A percentile compares a stretch with the other conserved stretches of the same genome.
These are phyloP conservation scores for Suhomyces terraborum DNA, from an alignment of 1,139 yeast genomes.

Conservation along the genomic window DNA sequence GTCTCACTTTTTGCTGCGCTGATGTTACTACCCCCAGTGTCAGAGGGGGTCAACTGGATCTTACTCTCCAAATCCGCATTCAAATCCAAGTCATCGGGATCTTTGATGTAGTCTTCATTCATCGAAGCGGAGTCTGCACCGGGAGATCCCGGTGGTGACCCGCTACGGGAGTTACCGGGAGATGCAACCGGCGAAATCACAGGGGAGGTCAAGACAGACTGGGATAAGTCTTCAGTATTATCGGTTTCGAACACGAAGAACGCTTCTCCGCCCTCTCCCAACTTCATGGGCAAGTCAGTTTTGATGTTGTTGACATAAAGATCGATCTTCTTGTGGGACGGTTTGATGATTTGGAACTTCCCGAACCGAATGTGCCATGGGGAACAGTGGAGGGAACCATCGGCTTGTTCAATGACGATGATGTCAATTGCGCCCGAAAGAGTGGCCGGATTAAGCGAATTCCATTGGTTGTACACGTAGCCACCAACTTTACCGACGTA, in stretches of 20 bases:
- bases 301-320: slow-evolving; percentile 80
- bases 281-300: slow-evolving; percentile 89
- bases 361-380: slow-evolving; percentile 98
- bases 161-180: slow-evolving; percentile 56
- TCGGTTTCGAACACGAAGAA: slow-evolving; percentile 92
- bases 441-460: slow-evolving; percentile 94
- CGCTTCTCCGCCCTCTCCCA: slow-evolving; percentile 98
- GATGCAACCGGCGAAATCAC: slow-evolving; percentile 81
- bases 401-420: slow-evolving; percentile 90
- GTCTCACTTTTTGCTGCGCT: slow-evolving; percentile 5
- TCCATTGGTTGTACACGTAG: slow-evolving; percentile 95
- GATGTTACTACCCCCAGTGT: slow-evolving; percentile 7
- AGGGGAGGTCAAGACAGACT: slow-evolving; percentile 85
- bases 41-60: slow-evolving; percentile 22
- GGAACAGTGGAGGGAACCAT: slow-evolving; percentile 80
- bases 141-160: slow-evolving; percentile 25
- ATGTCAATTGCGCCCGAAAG: slow-evolving; percentile 97
- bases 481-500: slow-evolving; percentile 96
- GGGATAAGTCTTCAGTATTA: slow-evolving; percentile 59
- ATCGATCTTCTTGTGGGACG: slow-evolving; percentile 94
- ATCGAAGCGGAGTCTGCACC: slow-evolving; percentile 11
- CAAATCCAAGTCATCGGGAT: slow-evolving; percentile 39
- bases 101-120: slow-evolving; percentile 8
- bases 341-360: slow-evolving; percentile 85
- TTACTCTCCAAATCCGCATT: slow-evolving; percentile 35